phyloP scores from a whole-genome alignment of 345 rosid genomes.

The Barbarea vulgaris region DNA sequence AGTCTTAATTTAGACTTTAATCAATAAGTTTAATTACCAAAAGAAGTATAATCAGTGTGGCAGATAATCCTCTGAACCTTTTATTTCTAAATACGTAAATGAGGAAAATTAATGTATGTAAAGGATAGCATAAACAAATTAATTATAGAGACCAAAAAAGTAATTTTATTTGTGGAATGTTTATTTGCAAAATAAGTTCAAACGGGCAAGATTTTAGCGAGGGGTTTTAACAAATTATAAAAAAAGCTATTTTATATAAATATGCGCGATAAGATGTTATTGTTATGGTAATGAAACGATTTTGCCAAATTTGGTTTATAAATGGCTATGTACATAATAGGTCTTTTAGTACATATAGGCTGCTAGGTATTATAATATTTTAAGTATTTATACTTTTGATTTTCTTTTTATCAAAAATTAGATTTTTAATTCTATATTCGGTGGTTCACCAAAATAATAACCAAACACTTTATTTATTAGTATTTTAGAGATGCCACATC shows the following conservation, averaged over 20 bases:
- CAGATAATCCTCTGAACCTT: background rate
- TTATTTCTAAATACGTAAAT: background rate
- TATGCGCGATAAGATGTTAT: background rate
- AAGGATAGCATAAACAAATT: slow-evolving; percentile 2
- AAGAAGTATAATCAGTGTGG: slow-evolving; percentile 15
- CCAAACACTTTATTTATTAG: background rate
- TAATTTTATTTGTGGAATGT: too few species aligned
- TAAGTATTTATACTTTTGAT: background rate
- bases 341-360: background rate
- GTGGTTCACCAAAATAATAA: slow-evolving; percentile 30
- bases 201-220: background rate
- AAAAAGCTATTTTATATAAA: too few species aligned
- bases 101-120: background rate
- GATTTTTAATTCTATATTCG: background rate
- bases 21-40: slow-evolving; percentile 9
- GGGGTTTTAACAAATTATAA: background rate
- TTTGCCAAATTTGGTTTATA: background rate
- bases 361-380: background rate
- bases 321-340: background rate
- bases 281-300: background rate
- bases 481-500: slow-evolving; percentile 21
- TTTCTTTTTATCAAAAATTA: background rate
- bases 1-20: slow-evolving; percentile 11
- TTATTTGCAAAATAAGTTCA: background rate
- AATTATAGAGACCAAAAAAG: background rate